These are phyloP conservation scores for Prunus kanzakura DNA, from an alignment of 306 rosid species.

Conservation along the genomic window DNA sequence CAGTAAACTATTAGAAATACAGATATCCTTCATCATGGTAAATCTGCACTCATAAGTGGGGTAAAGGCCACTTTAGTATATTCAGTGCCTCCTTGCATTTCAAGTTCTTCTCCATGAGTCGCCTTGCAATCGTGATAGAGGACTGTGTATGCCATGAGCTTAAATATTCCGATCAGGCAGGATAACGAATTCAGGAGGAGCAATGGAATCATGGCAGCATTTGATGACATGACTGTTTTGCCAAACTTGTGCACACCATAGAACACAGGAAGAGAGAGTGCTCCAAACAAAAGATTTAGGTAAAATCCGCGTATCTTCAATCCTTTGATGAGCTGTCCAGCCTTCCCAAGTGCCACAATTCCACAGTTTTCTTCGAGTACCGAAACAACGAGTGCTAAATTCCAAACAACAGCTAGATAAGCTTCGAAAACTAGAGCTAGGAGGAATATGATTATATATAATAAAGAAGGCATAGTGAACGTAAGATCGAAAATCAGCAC, in stretches of 20 bases:
- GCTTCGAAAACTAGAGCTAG: not conserved
- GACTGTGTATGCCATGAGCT: conserved; percentile 17
- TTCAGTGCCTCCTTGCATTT: conserved; percentile 16
- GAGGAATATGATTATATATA: not conserved
- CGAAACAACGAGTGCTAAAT: conserved; percentile 17
- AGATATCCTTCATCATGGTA: too few species aligned
- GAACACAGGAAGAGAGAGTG: too few species aligned
- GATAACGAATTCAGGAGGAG: not conserved
- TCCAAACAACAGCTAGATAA: conserved; percentile 21
- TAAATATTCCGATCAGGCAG: not conserved
- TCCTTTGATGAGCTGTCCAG: conserved; percentile 18
- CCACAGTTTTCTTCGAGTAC: conserved; percentile 27
- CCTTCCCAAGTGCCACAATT: conserved; percentile 24
- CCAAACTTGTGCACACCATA: not conserved
- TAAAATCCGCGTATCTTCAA: conserved; percentile 11
- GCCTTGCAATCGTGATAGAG: conserved; percentile 25
- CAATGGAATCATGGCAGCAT: not conserved
- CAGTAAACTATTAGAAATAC: not conserved
- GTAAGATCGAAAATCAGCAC: not conserved
- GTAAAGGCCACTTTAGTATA: not conserved
- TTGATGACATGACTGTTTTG: not conserved
- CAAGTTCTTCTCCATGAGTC: conserved; percentile 17
- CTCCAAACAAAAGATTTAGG: conserved; percentile 8
- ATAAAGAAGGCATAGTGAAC: not conserved
- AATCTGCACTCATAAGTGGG: conserved; percentile 3